Evolutionary conservation across 2,329 filamentous ascomycete genomes (phyloP).

Genomic region (Hymenoscyphus scutula): DNA sequence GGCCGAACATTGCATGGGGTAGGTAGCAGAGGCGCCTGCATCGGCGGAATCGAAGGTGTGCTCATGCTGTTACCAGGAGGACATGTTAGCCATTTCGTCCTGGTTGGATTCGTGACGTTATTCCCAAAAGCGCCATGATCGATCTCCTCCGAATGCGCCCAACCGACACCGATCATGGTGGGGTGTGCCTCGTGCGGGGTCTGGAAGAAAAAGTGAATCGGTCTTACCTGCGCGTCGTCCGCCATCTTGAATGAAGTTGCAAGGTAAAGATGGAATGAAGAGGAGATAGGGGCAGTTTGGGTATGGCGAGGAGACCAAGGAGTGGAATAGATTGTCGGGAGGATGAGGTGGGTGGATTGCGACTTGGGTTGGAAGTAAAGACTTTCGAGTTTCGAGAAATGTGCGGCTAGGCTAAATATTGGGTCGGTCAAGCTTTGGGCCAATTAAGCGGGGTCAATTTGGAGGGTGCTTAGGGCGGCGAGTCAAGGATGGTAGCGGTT

Average conservation of each 20-base stretch:
- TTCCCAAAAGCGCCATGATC: background rate
- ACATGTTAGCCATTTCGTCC: conserved; percentile 13
- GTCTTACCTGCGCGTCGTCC: conserved; percentile 63
- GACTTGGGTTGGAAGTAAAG: conserved; percentile 3
- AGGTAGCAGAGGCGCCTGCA: conserved; percentile 92
- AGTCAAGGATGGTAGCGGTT: background rate
- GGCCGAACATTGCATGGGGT: conserved; percentile 98
- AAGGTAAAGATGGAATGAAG: conserved; percentile 27
- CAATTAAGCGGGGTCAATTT: background rate
- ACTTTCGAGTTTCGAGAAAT: conserved; percentile 1
- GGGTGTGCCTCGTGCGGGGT: conserved; percentile 28
- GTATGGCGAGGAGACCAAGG: conserved; percentile 17
- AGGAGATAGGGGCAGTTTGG: conserved; percentile 17
- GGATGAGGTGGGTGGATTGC: conserved; percentile 3
- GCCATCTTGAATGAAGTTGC: conserved; percentile 54
- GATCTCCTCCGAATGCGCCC: conserved; percentile 23
- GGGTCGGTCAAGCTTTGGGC: background rate
- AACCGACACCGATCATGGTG: conserved; percentile 32
- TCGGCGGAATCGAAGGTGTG: conserved; percentile 88
- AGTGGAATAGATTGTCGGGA: conserved; percentile 29
- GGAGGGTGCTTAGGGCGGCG: background rate
- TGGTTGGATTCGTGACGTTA: background rate
- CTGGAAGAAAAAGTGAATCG: conserved; percentile 19
- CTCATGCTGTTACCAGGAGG: conserved; percentile 33
- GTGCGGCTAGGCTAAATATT: background rate